Percentiles rank a stretch among this genome's conserved stretches.
phyloP scores from a whole-genome alignment of 768 basidiomycete species.

The Boletus huronensis region DNA sequence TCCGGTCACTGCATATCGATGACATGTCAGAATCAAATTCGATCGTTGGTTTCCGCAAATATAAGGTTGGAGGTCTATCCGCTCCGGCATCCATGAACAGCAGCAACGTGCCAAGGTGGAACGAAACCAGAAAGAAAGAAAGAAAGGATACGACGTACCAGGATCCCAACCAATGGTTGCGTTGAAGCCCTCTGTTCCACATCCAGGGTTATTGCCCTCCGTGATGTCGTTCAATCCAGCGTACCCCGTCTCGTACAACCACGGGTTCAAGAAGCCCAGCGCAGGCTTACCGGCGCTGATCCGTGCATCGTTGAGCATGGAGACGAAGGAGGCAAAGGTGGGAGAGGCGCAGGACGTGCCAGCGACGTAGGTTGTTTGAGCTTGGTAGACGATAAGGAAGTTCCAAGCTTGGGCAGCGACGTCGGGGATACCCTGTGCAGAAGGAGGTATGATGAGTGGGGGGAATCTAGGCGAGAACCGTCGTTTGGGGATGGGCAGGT shows the following conservation, averaged over 20 bases:
- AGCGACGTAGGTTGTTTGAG: constrained; percentile 37
- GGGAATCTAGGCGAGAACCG: too few relatives aligned
- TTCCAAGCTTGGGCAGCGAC: constrained; percentile 55
- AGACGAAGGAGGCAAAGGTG: constrained; percentile 59
- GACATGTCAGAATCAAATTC: not conserved
- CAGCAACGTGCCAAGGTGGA: not conserved
- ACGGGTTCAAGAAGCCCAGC: constrained; percentile 68
- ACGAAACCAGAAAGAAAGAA: too few relatives aligned
- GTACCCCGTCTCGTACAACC: constrained; percentile 43
- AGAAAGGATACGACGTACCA: constrained; percentile 34
- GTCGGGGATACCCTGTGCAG: constrained; percentile 53
- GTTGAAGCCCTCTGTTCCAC: constrained; percentile 65
- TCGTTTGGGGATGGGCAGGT: too few relatives aligned
- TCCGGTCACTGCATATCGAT: constrained; percentile 45
- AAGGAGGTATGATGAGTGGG: not conserved
- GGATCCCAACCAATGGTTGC: constrained; percentile 60
- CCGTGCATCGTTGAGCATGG: constrained; percentile 64
- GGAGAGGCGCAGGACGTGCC: constrained; percentile 70
- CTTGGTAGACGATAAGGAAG: constrained; percentile 48
- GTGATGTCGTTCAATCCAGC: constrained; percentile 55
- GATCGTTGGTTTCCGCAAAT: not conserved
- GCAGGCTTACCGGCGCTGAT: constrained; percentile 39
- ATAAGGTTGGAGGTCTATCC: not conserved
- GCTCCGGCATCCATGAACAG: not conserved
- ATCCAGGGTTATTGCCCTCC: constrained; percentile 52